phyloP scores from a whole-genome alignment of 305 asterid species.

The Salvia sclarea region DNA sequence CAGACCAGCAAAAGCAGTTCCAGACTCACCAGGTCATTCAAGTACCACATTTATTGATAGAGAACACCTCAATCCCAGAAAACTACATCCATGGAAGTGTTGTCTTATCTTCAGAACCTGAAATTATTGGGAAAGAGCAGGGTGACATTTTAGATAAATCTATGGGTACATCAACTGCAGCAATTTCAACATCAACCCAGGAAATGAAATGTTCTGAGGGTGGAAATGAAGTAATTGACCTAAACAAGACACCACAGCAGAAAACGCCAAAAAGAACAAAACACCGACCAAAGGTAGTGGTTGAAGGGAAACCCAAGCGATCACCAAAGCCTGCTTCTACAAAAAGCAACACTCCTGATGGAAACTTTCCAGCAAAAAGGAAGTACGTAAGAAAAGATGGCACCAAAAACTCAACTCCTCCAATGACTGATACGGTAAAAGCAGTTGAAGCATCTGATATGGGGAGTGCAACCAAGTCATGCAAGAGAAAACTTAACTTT shows the following conservation, averaged over 20 bases:
- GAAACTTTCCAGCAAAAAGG: conserved; percentile 55
- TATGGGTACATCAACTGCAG: conserved; percentile 38
- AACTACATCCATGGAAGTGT: conserved; percentile 39
- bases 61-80: conserved; percentile 38
- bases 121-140: conserved; percentile 37
- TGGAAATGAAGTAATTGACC: conserved; percentile 55
- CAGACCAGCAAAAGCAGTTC: conserved; percentile 51
- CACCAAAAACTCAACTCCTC: conserved; percentile 42
- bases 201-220: conserved; percentile 38
- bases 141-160: conserved; percentile 36
- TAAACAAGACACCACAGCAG: conserved; percentile 68
- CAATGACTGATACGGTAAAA: conserved; percentile 35
- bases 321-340: conserved; percentile 52
- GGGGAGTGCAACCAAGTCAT: conserved; percentile 46
- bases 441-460: conserved; percentile 36
- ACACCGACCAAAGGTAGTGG: conserved; percentile 84
- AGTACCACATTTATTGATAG: conserved; percentile 36
- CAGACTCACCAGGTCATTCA: conserved; percentile 41
- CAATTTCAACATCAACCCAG: conserved; percentile 33
- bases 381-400: conserved; percentile 58
- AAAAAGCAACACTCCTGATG: conserved; percentile 36
- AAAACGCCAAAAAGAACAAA: conserved; percentile 72
- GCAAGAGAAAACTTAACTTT: conserved; percentile 66
- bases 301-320: conserved; percentile 73
- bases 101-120: conserved; percentile 33